Conservation (phyloP, 2,329 filamentous ascomycete genomes). For the Colletotrichum sidae region DNA sequence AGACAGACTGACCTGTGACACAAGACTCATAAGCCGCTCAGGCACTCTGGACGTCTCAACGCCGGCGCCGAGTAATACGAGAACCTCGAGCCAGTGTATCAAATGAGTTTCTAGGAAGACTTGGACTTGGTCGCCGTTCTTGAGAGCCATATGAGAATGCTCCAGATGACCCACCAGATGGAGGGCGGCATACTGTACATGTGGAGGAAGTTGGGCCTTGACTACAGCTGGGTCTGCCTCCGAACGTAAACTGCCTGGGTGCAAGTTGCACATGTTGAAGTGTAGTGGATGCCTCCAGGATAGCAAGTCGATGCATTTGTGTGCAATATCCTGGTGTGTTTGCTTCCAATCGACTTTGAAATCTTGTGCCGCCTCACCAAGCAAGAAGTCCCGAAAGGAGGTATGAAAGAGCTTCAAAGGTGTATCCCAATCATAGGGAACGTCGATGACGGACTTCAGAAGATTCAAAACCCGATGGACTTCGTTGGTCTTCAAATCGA, state of each 20-base stretch:
- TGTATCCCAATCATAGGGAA: background rate
- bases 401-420: background rate
- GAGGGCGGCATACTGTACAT: slow-evolving; percentile 14
- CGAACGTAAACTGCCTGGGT: background rate
- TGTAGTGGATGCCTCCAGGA: background rate
- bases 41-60: background rate
- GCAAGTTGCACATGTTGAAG: slow-evolving; percentile 4
- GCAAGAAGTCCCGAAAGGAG: slow-evolving; percentile 18
- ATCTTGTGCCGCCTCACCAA: background rate
- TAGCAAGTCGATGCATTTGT: background rate
- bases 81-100: slow-evolving; percentile 9
- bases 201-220: background rate
- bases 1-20: background rate
- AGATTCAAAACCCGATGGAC: slow-evolving; percentile 1
- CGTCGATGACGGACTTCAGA: background rate
- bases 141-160: background rate
- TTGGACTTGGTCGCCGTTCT: background rate
- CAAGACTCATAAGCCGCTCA: background rate
- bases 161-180: slow-evolving; percentile 1
- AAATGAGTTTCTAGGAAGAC: background rate
- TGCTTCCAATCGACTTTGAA: background rate
- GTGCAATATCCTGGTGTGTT: slow-evolving; percentile 4
- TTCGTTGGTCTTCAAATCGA: background rate
- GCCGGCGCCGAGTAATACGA: background rate
- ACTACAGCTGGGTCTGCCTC: background rate